Base-by-base conservation (phyloP, 345 rosid species). In the Citrus australasica region DNA sequence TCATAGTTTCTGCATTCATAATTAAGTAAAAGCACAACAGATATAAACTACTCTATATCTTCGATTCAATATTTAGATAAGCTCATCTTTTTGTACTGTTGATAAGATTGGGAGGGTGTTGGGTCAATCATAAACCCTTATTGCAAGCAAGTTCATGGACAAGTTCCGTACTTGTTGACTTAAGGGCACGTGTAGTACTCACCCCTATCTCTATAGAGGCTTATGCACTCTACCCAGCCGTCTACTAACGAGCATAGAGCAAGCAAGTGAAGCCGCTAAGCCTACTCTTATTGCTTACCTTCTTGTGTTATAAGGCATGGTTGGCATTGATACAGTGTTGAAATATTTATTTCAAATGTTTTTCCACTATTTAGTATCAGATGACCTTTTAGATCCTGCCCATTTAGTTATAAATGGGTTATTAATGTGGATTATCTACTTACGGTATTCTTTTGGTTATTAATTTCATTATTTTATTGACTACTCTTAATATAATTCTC, bases 211-310 rank as follows among this genome's bases (percentile, higher is more conserved):
- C 76, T 75, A 75, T 19, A 75, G 38, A 35, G 60, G 69, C 38
- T 75, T 75, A 75, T 75, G 78, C 78, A 62, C 59, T 75, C 24
- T 32, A 75, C 70, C 25, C 59, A 5, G 7, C 46, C 42, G 14
- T 46, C 58, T 37, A 14, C 33, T 61, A 72, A 72, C 25, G 17
- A 72, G 76, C 64, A 22, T 69, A 42, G 73, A 42, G 59, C 21
- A 4, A 69, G 11, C 10, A n/a, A 68, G 17, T 22, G 28, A 69
- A 69, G 59, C 33, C 32, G 1, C 25, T 21, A 24, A 58, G 62
- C 13, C 62, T 58, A 8, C 11, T n/a, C 21, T 66, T 22, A 35
- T 66, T 35, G 9, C 48, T 67, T 0, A 67, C 9, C 70, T 14
- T 9, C 6, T 42, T 38, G 16, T n/a, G 53, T 10, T 38, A 0